Percentiles rank a stretch among this genome's conserved stretches.
Evolutionary conservation across 306 rosid species (phyloP).

Genomic region (Malus asiatica): DNA sequence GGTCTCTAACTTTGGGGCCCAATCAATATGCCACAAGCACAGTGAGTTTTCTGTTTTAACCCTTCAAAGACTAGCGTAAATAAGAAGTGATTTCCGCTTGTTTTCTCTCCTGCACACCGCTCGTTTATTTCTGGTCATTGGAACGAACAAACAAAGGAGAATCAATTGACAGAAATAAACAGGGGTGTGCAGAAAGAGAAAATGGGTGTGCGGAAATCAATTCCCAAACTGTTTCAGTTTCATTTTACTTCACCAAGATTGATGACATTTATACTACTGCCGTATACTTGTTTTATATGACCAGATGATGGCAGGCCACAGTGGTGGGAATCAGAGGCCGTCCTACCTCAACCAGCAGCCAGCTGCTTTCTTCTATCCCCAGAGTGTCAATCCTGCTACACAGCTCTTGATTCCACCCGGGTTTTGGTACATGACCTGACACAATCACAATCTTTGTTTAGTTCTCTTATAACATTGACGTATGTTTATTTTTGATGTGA

Average conservation of each 20-base stretch:
- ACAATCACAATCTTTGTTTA: neutral
- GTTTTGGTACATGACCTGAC: neutral
- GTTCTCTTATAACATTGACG: neutral
- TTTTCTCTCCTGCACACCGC: neutral
- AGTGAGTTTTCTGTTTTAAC: neutral
- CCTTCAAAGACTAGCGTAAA: neutral
- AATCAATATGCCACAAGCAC: neutral
- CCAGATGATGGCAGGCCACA: constrained; percentile 3
- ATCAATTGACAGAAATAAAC: neutral
- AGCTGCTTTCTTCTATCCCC: neutral
- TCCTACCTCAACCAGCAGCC: neutral
- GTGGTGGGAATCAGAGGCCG: neutral
- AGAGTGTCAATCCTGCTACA: neutral
- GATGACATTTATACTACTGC: neutral
- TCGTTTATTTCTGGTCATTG: neutral
- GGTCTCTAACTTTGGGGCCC: neutral
- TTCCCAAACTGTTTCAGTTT: neutral
- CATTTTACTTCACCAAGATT: neutral
- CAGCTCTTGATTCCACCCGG: neutral
- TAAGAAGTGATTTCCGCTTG: neutral
- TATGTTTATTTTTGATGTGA: neutral
- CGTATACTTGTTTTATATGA: neutral
- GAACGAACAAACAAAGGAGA: neutral
- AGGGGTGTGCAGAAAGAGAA: neutral
- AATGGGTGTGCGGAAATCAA: neutral